These are phyloP conservation scores for Beverwykella pulmonaria DNA, from an alignment of 495 filamentous ascomycete genomes.

Conservation along the genomic window DNA sequence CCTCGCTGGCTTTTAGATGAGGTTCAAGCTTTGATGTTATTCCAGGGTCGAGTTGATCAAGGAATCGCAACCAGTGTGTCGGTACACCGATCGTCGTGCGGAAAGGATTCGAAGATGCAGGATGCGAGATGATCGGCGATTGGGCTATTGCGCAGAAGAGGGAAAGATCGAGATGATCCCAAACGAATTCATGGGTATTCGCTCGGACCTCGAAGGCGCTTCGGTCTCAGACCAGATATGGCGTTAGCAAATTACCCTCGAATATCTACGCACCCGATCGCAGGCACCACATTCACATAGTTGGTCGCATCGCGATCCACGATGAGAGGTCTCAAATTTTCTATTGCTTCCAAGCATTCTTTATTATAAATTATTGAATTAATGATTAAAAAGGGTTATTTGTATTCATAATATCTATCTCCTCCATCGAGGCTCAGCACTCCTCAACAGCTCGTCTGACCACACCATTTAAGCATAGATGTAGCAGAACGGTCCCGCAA, in stretches of 20 bases:
- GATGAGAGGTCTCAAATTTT: neutral
- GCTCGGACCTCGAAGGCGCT: too few species aligned
- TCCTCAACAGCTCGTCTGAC: constrained; percentile 6
- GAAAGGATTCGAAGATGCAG: neutral
- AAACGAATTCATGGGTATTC: too few species aligned
- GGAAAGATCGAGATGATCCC: neutral
- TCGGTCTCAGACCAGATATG: too few species aligned
- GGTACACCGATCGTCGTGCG: neutral
- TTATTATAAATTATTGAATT: neutral
- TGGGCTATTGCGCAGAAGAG: neutral
- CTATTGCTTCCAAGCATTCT: neutral
- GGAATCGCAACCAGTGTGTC: neutral
- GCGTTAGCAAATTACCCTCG: too few species aligned
- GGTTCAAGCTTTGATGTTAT: neutral
- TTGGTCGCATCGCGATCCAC: neutral
- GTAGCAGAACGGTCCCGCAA: constrained; percentile 61
- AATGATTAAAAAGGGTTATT: neutral
- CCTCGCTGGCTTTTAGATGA: too few species aligned
- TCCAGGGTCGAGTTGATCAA: neutral
- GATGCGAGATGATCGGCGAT: neutral
- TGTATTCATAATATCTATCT: neutral
- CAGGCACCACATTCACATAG: too few species aligned
- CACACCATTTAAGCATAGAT: constrained; percentile 49
- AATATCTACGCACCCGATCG: too few species aligned
- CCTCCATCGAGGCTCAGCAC: constrained; percentile 15